Base-by-base conservation (phyloP, 441 rosid genomes). In the Erysimum cheiri region DNA sequence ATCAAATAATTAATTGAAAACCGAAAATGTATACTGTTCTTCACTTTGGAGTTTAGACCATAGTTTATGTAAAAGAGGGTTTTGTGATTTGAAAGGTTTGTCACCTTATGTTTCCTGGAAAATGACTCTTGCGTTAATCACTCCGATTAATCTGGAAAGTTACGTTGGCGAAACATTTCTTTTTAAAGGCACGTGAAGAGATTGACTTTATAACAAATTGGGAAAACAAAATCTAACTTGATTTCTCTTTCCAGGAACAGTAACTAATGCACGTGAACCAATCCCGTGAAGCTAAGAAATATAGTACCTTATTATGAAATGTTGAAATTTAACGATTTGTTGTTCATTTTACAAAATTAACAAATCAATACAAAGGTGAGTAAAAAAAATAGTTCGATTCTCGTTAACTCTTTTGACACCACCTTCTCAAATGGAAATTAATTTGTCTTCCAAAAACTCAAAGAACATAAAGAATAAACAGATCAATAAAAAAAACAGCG, bases 341-440 rank as follows among this genome's bases (percentile, higher is more conserved):
- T n/a, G n/a, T n/a, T n/a, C n/a, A n/a, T 40, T 5, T 66, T 32
- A 66, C 55, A 67, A 41, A 59, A 11, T 28, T 14, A 40, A 66
- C 47, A 49, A 39, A 49, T 52, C 47, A 67, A 60, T 67, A 60
- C 68, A 60, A 10, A 52, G 36, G 49, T 40, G n/a, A n/a, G n/a
- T n/a, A n/a, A n/a, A n/a, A n/a, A n/a, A n/a, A n/a, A n/a, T 46
- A 73, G 57, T 54, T 50, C 62, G 67, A 66, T 66, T 73, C 72
- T 73, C 72, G 53, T 54, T 59, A 3, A 31, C 59, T 54, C 59
- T 14, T 31, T 8, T 9, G 6, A 54, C 13, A 14, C 53, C 28
- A 64, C 71, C 44, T 36, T 17, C 26, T 32, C n/a, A 55, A 46
- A 55, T 64, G 55, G 53, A 62, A 71, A 48, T 3, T n/a, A 53